A percentile compares a stretch with the other conserved stretches of the same genome.
Conservation (phyloP, 208 protist species). For the Angomonas ambiguus region DNA sequence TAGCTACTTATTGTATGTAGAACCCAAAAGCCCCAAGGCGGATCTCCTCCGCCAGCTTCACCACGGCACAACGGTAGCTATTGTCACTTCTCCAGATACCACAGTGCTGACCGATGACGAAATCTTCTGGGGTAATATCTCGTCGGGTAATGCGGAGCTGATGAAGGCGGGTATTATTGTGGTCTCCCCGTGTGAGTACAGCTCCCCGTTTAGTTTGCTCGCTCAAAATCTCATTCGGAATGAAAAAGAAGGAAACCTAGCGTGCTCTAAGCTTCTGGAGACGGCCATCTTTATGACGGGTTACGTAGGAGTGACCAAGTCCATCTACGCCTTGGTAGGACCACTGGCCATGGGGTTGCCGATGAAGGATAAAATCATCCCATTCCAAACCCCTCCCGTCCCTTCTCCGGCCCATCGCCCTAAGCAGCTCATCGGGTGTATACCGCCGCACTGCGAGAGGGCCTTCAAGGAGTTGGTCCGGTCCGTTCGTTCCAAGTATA, state of each 20-base stretch:
- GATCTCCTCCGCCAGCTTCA: conserved; percentile 43
- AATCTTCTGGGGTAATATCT: conserved; percentile 84
- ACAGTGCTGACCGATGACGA: conserved; percentile 38
- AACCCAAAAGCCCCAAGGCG: conserved; percentile 48
- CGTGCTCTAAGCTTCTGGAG: conserved; percentile 65
- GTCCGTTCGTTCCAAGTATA: conserved; percentile 48
- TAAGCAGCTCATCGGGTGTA: conserved; percentile 41
- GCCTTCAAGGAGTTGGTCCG: conserved; percentile 73
- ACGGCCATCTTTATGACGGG: conserved; percentile 81
- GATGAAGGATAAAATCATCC: conserved; percentile 16
- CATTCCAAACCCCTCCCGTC: background rate
- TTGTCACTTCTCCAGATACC: conserved; percentile 63
- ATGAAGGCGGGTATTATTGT: conserved; percentile 53
- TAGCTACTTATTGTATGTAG: conserved; percentile 75
- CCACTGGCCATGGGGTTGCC: conserved; percentile 85
- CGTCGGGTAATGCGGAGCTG: conserved; percentile 53
- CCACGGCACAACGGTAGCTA: conserved; percentile 73
- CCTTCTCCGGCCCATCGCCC: background rate
- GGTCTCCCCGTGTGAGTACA: conserved; percentile 57
- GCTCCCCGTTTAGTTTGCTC: conserved; percentile 46
- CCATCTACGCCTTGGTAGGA: conserved; percentile 71
- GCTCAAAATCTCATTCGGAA: conserved; percentile 70
- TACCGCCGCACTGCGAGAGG: conserved; percentile 74
- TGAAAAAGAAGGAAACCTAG: conserved; percentile 31
- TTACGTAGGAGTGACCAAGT: conserved; percentile 74